Evolutionary conservation across 116 monocot species (phyloP).

Genomic region (Zostera marina): DNA sequence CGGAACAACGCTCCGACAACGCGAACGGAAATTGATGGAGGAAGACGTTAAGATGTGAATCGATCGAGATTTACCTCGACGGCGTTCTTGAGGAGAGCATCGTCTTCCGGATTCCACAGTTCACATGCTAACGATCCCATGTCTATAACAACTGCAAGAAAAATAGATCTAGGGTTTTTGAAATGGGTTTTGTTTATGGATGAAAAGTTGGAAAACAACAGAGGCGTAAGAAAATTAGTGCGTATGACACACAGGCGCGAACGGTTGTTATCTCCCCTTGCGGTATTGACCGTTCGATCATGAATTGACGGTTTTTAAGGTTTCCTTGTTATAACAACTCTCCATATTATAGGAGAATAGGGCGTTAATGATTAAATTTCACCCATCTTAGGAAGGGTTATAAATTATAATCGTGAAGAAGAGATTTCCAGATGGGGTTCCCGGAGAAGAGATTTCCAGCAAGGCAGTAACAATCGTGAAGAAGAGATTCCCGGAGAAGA

Average conservation of each 20-base stretch:
- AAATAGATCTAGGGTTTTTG: slow-evolving; percentile 2
- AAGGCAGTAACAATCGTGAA: too few species aligned
- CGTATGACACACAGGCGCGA: not conserved
- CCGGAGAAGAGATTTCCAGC: too few species aligned
- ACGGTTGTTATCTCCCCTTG: not conserved
- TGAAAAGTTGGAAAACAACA: not conserved
- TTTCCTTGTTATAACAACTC: too few species aligned
- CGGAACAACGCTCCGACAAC: not conserved
- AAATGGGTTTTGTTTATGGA: not conserved
- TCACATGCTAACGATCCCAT: slow-evolving; percentile 42
- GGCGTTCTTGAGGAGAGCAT: slow-evolving; percentile 79
- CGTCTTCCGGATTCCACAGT: slow-evolving; percentile 69
- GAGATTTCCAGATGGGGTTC: too few species aligned
- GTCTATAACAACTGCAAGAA: not conserved
- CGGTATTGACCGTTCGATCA: not conserved
- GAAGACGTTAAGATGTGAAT: not conserved
- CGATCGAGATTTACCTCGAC: slow-evolving; percentile 39
- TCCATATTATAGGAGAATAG: too few species aligned
- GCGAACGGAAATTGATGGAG: not conserved
- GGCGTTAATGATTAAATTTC: too few species aligned
- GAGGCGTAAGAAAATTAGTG: not conserved
- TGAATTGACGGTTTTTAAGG: not conserved
- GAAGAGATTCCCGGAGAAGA: too few species aligned
- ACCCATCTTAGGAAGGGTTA: too few species aligned
- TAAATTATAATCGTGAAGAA: too few species aligned